Evolutionary conservation across 768 basidiomycete species (phyloP).

Genomic region (Cytidiella melzeri): DNA sequence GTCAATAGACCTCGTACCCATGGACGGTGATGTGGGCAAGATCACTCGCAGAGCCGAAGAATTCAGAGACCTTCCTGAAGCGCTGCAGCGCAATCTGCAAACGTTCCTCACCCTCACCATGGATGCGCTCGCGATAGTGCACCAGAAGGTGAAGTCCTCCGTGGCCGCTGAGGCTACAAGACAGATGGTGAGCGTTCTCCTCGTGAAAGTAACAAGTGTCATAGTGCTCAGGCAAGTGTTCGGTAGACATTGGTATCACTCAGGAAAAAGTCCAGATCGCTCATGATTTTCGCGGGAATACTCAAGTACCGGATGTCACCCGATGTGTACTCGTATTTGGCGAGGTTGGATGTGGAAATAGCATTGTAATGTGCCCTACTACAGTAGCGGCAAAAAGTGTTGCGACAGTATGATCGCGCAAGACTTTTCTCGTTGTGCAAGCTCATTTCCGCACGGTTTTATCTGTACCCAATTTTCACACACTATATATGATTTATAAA

Average conservation of each 20-base stretch:
- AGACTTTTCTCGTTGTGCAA: no score
- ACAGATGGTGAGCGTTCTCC: no score
- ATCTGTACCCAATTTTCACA: no score
- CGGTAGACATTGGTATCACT: conserved; percentile 58
- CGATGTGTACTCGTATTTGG: conserved; percentile 85
- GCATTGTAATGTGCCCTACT: no score
- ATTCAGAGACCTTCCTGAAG: conserved; percentile 80
- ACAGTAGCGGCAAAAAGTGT: no score
- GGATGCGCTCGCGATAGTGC: conserved; percentile 82
- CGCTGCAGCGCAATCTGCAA: conserved; percentile 85
- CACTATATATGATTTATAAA: no score
- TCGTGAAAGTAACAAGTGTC: no score
- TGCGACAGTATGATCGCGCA: no score
- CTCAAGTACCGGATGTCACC: conserved; percentile 86
- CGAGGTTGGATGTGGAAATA: conserved; percentile 80
- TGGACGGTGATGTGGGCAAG: conserved; percentile 78
- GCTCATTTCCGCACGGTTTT: no score
- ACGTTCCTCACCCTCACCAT: conserved; percentile 85
- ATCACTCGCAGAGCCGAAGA: conserved; percentile 87
- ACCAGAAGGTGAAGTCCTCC: conserved; percentile 70
- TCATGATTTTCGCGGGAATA: conserved; percentile 87
- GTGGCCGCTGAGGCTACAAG: conserved; percentile 68
- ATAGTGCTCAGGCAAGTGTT: no score
- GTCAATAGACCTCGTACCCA: conserved; percentile 79
- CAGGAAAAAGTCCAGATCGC: conserved; percentile 73